Conservation (phyloP, 2,329 filamentous ascomycete genomes). For the Aureobasidium zeae region DNA sequence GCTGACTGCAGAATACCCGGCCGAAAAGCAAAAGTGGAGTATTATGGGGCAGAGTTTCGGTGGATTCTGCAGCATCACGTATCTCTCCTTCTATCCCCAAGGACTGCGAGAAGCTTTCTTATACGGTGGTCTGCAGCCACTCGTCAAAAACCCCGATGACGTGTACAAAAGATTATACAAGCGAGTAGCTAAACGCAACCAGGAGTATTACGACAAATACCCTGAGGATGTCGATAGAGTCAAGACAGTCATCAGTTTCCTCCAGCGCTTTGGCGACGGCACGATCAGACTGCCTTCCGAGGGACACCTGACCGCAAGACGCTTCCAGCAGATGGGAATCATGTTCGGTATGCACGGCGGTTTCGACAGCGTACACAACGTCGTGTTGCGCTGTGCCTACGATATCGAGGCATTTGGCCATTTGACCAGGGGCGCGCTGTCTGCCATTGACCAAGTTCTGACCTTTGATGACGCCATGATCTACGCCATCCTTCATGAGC, state of each 20-base stretch:
- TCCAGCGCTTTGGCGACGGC: conserved; percentile 48
- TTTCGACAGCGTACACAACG: conserved; percentile 62
- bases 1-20: conserved; percentile 59
- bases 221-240: conserved; percentile 67
- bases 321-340: conserved; percentile 71
- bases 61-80: conserved; percentile 75
- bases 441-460: conserved; percentile 56
- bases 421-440: conserved; percentile 62
- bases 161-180: conserved; percentile 65
- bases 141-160: conserved; percentile 61
- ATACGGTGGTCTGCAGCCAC: conserved; percentile 72
- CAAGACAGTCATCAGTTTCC: conserved; percentile 54
- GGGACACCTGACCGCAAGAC: conserved; percentile 59
- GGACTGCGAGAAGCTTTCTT: conserved; percentile 73
- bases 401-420: conserved; percentile 71
- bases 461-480: conserved; percentile 69
- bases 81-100: conserved; percentile 69
- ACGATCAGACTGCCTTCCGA: conserved; percentile 61
- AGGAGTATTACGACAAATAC: conserved; percentile 74
- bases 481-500: conserved; percentile 80
- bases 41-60: conserved; percentile 88
- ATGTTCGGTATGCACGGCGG: conserved; percentile 71
- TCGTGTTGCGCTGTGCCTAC: conserved; percentile 59
- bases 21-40: conserved; percentile 66
- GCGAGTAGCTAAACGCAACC: conserved; percentile 62